These are phyloP conservation scores for Boletus pseudopeckii DNA, from an alignment of 768 basidiomycete species.

Conservation along the genomic window DNA sequence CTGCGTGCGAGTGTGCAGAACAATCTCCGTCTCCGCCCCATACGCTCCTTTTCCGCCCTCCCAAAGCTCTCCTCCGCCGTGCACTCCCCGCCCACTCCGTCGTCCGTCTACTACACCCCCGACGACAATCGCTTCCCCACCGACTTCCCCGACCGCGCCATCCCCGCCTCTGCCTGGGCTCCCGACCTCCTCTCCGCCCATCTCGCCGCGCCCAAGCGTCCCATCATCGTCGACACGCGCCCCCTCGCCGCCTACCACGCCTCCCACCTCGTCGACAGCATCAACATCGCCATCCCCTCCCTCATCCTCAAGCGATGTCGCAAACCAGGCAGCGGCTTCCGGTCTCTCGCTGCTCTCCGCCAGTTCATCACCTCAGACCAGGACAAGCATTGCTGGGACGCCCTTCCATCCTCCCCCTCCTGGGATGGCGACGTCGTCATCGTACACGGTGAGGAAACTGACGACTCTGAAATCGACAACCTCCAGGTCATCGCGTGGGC, in stretches of 20 bases:
- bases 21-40: constrained; percentile 76
- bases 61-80: constrained; percentile 39
- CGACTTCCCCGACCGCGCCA: constrained; percentile 22
- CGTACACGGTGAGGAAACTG: constrained; percentile 78
- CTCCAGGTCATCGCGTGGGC: constrained; percentile 63
- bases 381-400: constrained; percentile 71
- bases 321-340: constrained; percentile 67
- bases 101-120: constrained; percentile 54
- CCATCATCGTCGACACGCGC: constrained; percentile 81
- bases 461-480: constrained; percentile 57
- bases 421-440: constrained; percentile 75
- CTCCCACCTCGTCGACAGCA: constrained; percentile 62
- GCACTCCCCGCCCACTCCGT: constrained; percentile 36
- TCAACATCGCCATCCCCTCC: constrained; percentile 86
- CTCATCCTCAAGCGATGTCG: constrained; percentile 84
- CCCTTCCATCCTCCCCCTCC: constrained; percentile 41
- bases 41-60: constrained; percentile 55
- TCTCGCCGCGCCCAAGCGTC: constrained; percentile 46
- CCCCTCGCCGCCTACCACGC: constrained; percentile 62
- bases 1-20: constrained; percentile 69
- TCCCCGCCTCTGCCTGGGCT: constrained; percentile 36
- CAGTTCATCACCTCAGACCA: constrained; percentile 81
- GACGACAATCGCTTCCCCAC: constrained; percentile 23
- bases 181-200: constrained; percentile 47
- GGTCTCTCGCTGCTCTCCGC: constrained; percentile 62